Evolutionary conservation across 2,329 filamentous ascomycete genomes (phyloP), one percentile per base, ranked within the genome.

Genomic region (Fusarium algeriense): DNA sequence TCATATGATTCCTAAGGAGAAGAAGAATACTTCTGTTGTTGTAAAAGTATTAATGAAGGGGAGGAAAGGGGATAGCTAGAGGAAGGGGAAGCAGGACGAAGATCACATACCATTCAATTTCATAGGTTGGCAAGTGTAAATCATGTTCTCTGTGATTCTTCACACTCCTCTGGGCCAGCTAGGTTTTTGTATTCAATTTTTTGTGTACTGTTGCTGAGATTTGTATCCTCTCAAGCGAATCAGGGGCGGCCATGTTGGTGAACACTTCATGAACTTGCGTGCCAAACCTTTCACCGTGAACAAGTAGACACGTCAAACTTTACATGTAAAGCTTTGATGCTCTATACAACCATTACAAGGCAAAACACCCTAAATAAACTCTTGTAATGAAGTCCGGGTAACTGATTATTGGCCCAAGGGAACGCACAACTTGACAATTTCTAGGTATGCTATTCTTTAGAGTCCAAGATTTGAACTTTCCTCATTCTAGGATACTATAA

Each of bases 31-130:
- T 30, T 9, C 7, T n/a, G 6, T 11, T n/a, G 6, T 17, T 2
- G 20, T 6, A 7, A 13, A 38, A 7, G 11, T 15, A 12, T 7
- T 9, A n/a, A 6, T 4, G 3, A 26, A 26, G 46, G 15, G 30
- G 15, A 19, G 9, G 14, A 9, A 19, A 23, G 17, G 8, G 20
- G 13, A 8, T 2, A 10, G 0, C 6, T 2, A 15, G 12, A 8
- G 17, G 8, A 28, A 13, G 6, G n/a, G 1, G 32, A 38, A 15
- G 12, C 5, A 50, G 32, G 2, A 3, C 15, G 7, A 4, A 5
- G 23, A n/a, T 26, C 14, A n/a, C 13, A 3, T 4, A 38, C 12
- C 2, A 19, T 35, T n/a, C 9, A 14, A 15, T 10, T 3, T 5
- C 17, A 19, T 6, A 17, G 4, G 17, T 8, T 12, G 20, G 4